phyloP scores from a whole-genome alignment of 2,329 filamentous ascomycete genomes.

The Whalleya microplaca region DNA sequence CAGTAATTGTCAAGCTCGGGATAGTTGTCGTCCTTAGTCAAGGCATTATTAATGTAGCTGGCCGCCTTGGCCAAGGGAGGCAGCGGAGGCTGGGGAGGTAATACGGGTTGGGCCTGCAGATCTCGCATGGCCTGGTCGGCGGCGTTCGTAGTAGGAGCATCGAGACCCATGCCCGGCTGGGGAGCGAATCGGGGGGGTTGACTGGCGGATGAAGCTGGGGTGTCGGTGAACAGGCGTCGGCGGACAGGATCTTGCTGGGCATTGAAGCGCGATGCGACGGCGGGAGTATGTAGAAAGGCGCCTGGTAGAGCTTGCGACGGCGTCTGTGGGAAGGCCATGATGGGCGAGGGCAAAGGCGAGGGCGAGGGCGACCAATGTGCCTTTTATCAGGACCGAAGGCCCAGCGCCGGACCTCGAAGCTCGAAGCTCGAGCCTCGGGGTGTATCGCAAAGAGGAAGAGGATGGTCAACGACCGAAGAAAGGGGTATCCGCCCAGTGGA shows the following conservation, averaged over 20 bases:
- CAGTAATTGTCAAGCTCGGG: conserved; percentile 90
- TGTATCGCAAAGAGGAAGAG: conserved; percentile 5
- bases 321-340: conserved; percentile 61
- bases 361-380: no score
- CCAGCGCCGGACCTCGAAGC: conserved; percentile 1
- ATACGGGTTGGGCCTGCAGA: conserved; percentile 36
- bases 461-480: conserved; percentile 22
- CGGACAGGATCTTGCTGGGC: conserved; percentile 50
- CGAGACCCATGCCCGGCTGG: conserved; percentile 20
- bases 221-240: conserved; percentile 53
- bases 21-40: conserved; percentile 77
- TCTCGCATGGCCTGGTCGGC: conserved; percentile 31
- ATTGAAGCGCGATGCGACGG: conserved; percentile 55
- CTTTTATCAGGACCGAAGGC: conserved; percentile 16
- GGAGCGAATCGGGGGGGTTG: conserved; percentile 22
- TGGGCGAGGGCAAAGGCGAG: no score
- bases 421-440: not conserved
- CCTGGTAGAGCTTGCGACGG: conserved; percentile 75
- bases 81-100: conserved; percentile 55
- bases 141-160: conserved; percentile 20
- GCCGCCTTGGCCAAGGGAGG: conserved; percentile 74
- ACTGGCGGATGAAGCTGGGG: conserved; percentile 15
- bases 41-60: conserved; percentile 77
- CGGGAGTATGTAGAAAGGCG: conserved; percentile 77
- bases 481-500: conserved; percentile 26